Conservation (phyloP, 441 rosid species). For the Gossypium schwendimanii region DNA sequence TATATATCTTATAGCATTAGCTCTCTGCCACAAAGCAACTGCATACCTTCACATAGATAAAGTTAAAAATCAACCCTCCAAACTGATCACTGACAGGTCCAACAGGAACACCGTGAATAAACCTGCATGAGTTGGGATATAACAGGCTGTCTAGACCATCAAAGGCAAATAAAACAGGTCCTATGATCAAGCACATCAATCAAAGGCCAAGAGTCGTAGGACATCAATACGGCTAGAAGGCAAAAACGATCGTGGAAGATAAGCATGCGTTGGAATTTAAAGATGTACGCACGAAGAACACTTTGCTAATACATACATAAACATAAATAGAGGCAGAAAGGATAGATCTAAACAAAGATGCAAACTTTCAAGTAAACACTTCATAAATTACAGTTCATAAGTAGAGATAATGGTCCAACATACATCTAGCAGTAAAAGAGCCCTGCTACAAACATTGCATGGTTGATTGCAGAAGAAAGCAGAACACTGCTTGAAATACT, state of each 20-base stretch:
- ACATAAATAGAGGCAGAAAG: neutral
- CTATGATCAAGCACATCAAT: conserved; percentile 22
- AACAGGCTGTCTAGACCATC: conserved; percentile 40
- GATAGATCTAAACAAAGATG: conserved; percentile 3
- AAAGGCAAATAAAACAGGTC: conserved; percentile 26
- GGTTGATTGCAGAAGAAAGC: conserved; percentile 45
- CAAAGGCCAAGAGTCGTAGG: conserved; percentile 8
- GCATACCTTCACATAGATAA: conserved; percentile 40
- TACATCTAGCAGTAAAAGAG: conserved; percentile 54
- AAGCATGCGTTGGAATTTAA: neutral
- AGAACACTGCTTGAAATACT: conserved; percentile 41
- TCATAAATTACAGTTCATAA: conserved; percentile 21
- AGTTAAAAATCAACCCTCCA: conserved; percentile 33
- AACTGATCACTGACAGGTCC: conserved; percentile 43
- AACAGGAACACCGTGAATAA: conserved; percentile 30
- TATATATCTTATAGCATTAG: conserved; percentile 18
- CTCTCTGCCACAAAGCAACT: conserved; percentile 21
- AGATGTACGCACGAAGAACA: neutral
- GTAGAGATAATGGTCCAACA: conserved; percentile 45
- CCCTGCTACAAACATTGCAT: conserved; percentile 48
- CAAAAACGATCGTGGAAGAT: neutral
- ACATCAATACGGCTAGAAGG: neutral
- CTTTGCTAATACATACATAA: neutral
- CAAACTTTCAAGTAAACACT: conserved; percentile 17
- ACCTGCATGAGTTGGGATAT: conserved; percentile 55